These are phyloP conservation scores for Sisymbrium irio DNA, from an alignment of 345 rosid species.

Conservation along the genomic window DNA sequence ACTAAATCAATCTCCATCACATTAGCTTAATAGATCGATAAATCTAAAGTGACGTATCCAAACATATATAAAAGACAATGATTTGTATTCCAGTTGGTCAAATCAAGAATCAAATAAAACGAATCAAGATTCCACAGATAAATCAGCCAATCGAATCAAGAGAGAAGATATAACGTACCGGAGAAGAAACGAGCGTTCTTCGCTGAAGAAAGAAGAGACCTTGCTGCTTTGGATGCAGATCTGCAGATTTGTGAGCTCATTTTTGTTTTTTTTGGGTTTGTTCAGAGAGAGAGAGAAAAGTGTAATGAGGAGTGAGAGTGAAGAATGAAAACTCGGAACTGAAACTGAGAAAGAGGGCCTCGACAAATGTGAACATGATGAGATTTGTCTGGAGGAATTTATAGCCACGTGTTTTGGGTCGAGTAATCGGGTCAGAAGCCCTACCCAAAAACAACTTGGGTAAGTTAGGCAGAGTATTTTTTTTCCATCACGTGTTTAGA, in stretches of 20 bases:
- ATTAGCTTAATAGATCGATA: not conserved
- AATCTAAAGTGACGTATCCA: not conserved
- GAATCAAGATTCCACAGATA: not conserved
- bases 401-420: constrained; percentile 25
- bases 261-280: constrained; percentile 25
- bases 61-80: not conserved
- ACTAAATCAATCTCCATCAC: not conserved
- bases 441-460: not conserved
- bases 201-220: constrained; percentile 71
- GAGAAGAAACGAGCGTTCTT: constrained; percentile 64
- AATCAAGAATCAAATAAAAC: not conserved
- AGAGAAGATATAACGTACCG: constrained; percentile 32
- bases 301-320: constrained; percentile 10
- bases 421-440: constrained; percentile 13
- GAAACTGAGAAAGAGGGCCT: constrained; percentile 9
- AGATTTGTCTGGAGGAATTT: not conserved
- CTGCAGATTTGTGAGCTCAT: constrained; percentile 78
- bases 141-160: not conserved
- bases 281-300: not conserved
- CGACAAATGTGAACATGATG: constrained; percentile 7
- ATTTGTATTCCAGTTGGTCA: not conserved
- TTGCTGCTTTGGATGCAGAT: constrained; percentile 77
- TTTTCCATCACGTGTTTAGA: not conserved
- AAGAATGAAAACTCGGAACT: not conserved
- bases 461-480: not conserved